These are phyloP conservation scores for Mortierella sp. DNA, from an alignment of 371 early-diverging fungal species.

Conservation along the genomic window DNA sequence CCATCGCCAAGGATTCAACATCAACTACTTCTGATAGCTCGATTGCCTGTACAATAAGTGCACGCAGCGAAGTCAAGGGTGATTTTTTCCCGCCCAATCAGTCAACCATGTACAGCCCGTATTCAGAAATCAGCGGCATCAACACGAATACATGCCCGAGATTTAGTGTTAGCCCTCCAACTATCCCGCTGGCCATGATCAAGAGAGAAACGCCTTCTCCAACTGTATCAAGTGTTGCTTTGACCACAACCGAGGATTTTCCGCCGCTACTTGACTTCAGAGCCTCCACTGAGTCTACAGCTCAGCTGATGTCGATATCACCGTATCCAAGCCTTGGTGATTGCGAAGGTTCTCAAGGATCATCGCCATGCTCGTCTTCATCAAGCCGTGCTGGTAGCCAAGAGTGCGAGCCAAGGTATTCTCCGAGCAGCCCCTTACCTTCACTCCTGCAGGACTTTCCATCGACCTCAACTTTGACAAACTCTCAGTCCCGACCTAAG, in stretches of 20 bases:
- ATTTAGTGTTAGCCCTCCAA: constrained; percentile 7
- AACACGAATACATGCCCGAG: background rate
- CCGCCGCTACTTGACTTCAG: background rate
- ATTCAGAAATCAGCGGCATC: background rate
- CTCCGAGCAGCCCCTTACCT: background rate
- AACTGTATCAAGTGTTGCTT: constrained; percentile 5
- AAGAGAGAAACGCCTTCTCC: constrained; percentile 25
- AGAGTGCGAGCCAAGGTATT: constrained; percentile 4
- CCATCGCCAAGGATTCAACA: too few species aligned
- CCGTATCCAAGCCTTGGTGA: constrained; percentile 6
- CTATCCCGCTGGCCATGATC: background rate
- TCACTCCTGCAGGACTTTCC: background rate
- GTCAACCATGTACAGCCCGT: background rate
- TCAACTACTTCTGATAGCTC: too few species aligned
- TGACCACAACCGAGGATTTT: background rate
- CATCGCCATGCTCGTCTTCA: constrained; percentile 6
- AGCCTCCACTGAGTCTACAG: background rate
- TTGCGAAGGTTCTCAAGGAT: constrained; percentile 5
- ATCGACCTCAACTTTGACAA: background rate
- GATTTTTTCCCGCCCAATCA: constrained; percentile 15
- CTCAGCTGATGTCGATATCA: background rate
- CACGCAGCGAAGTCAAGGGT: background rate
- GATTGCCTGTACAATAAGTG: too few species aligned
- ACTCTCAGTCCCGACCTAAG: background rate
- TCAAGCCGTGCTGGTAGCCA: constrained; percentile 8